phyloP scores from a whole-genome alignment of 768 basidiomycete genomes.

The Boletus speciosus region DNA sequence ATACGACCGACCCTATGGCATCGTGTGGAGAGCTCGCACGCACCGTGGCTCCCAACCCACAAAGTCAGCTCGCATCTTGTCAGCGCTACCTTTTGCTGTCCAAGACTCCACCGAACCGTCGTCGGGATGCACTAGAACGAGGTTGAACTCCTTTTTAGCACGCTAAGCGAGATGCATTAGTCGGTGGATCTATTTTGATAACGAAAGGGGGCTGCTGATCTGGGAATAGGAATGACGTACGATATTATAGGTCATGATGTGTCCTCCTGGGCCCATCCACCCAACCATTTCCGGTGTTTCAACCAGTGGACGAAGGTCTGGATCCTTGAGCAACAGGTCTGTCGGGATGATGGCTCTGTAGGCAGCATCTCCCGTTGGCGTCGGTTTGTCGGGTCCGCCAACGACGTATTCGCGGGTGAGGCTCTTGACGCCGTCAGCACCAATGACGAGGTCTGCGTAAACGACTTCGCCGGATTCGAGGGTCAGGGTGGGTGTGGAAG shows the following conservation, averaged over 20 bases:
- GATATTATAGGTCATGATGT: constrained; percentile 45
- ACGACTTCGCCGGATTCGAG: constrained; percentile 44
- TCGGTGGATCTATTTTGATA: neutral
- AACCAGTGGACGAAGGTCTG: constrained; percentile 47
- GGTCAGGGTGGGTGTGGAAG: constrained; percentile 32
- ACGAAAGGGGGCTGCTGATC: too few relatives aligned
- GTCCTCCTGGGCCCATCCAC: constrained; percentile 56
- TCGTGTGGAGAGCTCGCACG: constrained; percentile 5
- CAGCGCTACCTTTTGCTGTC: constrained; percentile 39
- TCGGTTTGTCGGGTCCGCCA: constrained; percentile 43
- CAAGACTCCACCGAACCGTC: constrained; percentile 42
- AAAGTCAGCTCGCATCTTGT: constrained; percentile 47
- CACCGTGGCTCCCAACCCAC: constrained; percentile 49
- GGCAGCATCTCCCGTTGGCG: constrained; percentile 60
- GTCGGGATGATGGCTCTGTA: constrained; percentile 55
- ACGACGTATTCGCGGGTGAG: constrained; percentile 45
- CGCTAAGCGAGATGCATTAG: constrained; percentile 18
- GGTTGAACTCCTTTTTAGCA: constrained; percentile 41
- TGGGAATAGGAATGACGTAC: constrained; percentile 25
- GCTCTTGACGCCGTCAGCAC: constrained; percentile 55
- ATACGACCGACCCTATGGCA: neutral
- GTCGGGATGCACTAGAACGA: constrained; percentile 44
- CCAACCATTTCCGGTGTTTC: constrained; percentile 51
- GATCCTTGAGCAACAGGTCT: constrained; percentile 43
- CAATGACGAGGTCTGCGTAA: constrained; percentile 43